Base-by-base conservation (phyloP, 352 stramenopile genomes). In the Elongisporangium senticosum region DNA sequence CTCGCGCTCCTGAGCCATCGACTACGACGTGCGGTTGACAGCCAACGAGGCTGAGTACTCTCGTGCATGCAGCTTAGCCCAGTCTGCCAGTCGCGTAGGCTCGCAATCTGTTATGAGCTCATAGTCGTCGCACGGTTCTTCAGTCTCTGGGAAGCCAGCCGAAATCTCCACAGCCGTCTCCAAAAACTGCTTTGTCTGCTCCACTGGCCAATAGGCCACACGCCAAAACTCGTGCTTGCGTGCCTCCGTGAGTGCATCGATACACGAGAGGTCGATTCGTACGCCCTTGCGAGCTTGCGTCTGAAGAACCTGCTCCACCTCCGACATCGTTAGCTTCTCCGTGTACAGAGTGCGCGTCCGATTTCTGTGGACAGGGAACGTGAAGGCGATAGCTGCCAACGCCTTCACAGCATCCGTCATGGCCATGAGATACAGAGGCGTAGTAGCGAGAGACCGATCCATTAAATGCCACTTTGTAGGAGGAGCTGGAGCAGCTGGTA, bases 341-440 rank as follows among this genome's bases (percentile, higher is more conserved):
- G 75, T 88, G 64, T 83, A 88, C 7, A 88, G 47, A n/a, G 67
- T 65, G 26, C 70, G 72, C 26, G 65, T 74, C 26, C 62, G 68
- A 7, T 65, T 65, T 19, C 70, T 71, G 57, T 88, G 78, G 20
- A 88, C 55, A 11, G 78, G 78, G 47, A 88, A 88, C 22, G 73
- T 83, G 53, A 77, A 85, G 0, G 76, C 64, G 24, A 75, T 64
- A 20, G 76, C 63, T 5, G 75, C 66, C 7, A 88, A 53, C 52
- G 73, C 74, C 40, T 83, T 86, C 11, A 74, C 76, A n/a, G 78
- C 78, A 47, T 88, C 78, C 4, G 74, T 57, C 39, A 83, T 67
- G 1, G 74, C 61, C 63, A 88, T 88, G 47, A 86, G 50, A 49
- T 86, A 86, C 39, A 85, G 39, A 2, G 53, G 67, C 20, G 76